phyloP scores from a whole-genome alignment of 768 basidiomycete genomes.

The Kwoniella europaea region DNA sequence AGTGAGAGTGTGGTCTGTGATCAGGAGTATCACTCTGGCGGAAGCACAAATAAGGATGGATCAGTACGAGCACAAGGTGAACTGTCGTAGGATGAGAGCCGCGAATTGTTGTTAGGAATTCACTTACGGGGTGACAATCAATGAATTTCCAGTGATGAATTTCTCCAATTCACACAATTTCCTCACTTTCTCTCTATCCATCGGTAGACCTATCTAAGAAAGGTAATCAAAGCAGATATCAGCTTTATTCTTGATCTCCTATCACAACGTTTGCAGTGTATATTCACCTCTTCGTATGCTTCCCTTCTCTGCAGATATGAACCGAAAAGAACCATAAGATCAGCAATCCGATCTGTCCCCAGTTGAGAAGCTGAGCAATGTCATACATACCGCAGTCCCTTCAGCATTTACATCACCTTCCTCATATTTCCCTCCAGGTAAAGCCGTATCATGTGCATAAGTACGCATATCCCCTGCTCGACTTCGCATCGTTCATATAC shows the following conservation, averaged over 20 bases:
- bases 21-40: constrained; percentile 78
- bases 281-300: constrained; percentile 81
- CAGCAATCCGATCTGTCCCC: too few species aligned
- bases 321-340: neutral
- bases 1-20: constrained; percentile 79
- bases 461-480: constrained; percentile 73
- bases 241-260: neutral
- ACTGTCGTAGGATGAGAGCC: neutral
- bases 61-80: neutral
- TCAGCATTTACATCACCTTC: constrained; percentile 70
- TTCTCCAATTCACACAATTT: constrained; percentile 79
- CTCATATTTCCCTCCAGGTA: constrained; percentile 85
- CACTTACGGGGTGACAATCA: constrained; percentile 82
- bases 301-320: constrained; percentile 71
- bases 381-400: constrained; percentile 79
- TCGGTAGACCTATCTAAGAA: constrained; percentile 78
- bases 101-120: neutral
- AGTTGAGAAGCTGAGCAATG: too few species aligned
- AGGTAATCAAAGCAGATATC: neutral
- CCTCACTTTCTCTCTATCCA: constrained; percentile 71
- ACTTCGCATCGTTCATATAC: constrained; percentile 58
- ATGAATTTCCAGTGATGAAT: constrained; percentile 71
- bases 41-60: neutral
- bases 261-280: too few species aligned
- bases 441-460: constrained; percentile 84